A percentile compares a stretch with the other conserved stretches of the same genome.
These are phyloP conservation scores for Erodium moschatum DNA, from an alignment of 441 rosid species.

Conservation along the genomic window DNA sequence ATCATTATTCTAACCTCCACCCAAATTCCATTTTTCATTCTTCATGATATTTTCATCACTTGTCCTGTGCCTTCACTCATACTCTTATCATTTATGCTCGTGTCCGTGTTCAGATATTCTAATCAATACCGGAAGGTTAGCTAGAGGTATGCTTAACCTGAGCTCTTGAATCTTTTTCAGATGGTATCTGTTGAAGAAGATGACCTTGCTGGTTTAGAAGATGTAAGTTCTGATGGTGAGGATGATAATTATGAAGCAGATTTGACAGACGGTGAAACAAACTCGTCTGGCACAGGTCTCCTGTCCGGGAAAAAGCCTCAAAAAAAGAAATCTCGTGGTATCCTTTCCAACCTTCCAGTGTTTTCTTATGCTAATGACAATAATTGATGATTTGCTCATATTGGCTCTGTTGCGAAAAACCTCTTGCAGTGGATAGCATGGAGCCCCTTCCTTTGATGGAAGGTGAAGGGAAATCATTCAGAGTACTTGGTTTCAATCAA, in stretches of 20 bases:
- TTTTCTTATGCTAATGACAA: constrained; percentile 12
- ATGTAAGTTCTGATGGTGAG: constrained; percentile 87
- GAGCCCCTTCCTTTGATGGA: constrained; percentile 91
- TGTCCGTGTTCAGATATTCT: not conserved
- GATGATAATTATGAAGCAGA: constrained; percentile 96
- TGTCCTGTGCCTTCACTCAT: not conserved
- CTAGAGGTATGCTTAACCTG: not conserved
- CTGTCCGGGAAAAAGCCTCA: constrained; percentile 39
- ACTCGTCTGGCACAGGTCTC: constrained; percentile 39
- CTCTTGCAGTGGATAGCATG: constrained; percentile 43
- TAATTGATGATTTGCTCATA: constrained; percentile 8
- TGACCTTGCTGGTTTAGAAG: constrained; percentile 98
- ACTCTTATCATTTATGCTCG: not conserved
- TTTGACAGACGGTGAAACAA: constrained; percentile 71
- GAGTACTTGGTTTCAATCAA: constrained; percentile 88
- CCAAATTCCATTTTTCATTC: not conserved
- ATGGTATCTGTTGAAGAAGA: constrained; percentile 97
- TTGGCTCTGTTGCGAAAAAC: constrained; percentile 19
- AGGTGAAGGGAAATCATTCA: constrained; percentile 94
- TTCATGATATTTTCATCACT: not conserved
- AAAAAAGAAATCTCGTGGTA: constrained; percentile 72
- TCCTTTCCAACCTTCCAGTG: constrained; percentile 6
- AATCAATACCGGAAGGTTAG: not conserved
- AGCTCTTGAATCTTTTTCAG: constrained; percentile 33
- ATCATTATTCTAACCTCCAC: not conserved